A percentile compares a stretch with the other conserved stretches of the same genome.
Conservation (phyloP, 1,284 basidiomycete species). For the Taiwanofungus camphoratus region DNA sequence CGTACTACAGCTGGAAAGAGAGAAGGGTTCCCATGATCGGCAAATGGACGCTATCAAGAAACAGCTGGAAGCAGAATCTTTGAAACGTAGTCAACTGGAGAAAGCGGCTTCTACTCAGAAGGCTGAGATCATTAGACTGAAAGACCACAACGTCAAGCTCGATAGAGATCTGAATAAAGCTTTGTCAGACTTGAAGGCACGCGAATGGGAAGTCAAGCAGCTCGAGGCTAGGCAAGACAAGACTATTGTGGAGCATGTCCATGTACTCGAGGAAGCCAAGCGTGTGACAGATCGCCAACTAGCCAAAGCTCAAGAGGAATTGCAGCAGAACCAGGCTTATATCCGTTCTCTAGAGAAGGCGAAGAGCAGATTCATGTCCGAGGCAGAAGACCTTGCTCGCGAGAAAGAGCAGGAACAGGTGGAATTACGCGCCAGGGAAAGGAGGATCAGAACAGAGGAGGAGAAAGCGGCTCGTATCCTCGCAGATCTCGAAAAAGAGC, state of each 20-base stretch:
- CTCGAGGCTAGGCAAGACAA: constrained; percentile 89
- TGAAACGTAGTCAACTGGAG: constrained; percentile 72
- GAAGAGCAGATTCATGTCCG: constrained; percentile 69
- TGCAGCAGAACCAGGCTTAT: constrained; percentile 69
- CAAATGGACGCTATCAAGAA: constrained; percentile 66
- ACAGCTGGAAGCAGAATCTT: constrained; percentile 63
- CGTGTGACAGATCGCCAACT: constrained; percentile 93
- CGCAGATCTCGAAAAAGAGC: constrained; percentile 60
- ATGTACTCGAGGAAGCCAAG: constrained; percentile 96
- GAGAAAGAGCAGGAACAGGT: constrained; percentile 73
- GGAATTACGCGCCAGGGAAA: constrained; percentile 63
- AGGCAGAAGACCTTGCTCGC: constrained; percentile 81
- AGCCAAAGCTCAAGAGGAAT: constrained; percentile 71
- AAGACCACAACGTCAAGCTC: constrained; percentile 67
- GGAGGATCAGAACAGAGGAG: constrained; percentile 53
- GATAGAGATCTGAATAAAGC: constrained; percentile 81
- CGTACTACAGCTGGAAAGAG: constrained; percentile 77
- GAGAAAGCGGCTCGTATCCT: constrained; percentile 51
- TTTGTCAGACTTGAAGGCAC: constrained; percentile 71
- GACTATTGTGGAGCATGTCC: constrained; percentile 98
- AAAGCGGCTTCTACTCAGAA: constrained; percentile 61
- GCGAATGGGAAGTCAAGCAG: constrained; percentile 84
- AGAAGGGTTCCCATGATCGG: constrained; percentile 68
- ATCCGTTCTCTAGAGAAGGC: constrained; percentile 83
- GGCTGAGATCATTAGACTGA: constrained; percentile 61